Evolutionary conservation across 768 basidiomycete genomes (phyloP).

Genomic region (Mycena leptocephala): DNA sequence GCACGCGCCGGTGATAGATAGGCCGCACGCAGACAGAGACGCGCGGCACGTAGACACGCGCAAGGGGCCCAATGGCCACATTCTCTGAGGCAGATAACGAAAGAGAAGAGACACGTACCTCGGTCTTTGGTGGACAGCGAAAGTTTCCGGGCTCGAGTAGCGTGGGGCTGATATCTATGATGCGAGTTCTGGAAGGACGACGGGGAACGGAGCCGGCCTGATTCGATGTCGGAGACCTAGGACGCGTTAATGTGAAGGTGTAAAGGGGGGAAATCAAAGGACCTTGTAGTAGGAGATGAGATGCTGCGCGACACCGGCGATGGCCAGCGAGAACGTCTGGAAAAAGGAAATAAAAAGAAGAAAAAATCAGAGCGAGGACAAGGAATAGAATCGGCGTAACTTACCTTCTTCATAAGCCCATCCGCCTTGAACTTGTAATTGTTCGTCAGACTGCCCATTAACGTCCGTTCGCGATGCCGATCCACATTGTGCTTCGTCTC

Average conservation of each 20-base stretch:
- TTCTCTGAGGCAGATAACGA: no score
- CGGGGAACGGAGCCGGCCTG: constrained; percentile 90
- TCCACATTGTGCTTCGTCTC: constrained; percentile 71
- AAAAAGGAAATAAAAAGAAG: neutral
- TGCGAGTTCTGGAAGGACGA: constrained; percentile 93
- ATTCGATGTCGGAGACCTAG: constrained; percentile 83
- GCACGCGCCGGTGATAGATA: no score
- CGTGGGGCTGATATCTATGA: constrained; percentile 89
- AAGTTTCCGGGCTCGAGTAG: constrained; percentile 95
- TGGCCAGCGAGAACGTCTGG: constrained; percentile 93
- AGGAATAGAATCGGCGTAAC: constrained; percentile 42
- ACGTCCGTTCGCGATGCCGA: constrained; percentile 82
- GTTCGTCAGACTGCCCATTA: constrained; percentile 94
- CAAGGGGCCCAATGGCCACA: neutral
- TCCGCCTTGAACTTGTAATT: constrained; percentile 94
- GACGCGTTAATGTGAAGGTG: neutral
- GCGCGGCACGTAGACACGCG: neutral
- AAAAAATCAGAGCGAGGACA: neutral
- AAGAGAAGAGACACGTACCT: neutral
- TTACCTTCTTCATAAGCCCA: constrained; percentile 97
- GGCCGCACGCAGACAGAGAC: neutral
- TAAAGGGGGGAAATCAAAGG: constrained; percentile 44
- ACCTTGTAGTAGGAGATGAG: constrained; percentile 94
- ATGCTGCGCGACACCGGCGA: constrained; percentile 90
- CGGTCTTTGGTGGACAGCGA: constrained; percentile 76